Conservation (phyloP, 2,329 filamentous ascomycete genomes). For the Colletotrichum graminicola region DNA sequence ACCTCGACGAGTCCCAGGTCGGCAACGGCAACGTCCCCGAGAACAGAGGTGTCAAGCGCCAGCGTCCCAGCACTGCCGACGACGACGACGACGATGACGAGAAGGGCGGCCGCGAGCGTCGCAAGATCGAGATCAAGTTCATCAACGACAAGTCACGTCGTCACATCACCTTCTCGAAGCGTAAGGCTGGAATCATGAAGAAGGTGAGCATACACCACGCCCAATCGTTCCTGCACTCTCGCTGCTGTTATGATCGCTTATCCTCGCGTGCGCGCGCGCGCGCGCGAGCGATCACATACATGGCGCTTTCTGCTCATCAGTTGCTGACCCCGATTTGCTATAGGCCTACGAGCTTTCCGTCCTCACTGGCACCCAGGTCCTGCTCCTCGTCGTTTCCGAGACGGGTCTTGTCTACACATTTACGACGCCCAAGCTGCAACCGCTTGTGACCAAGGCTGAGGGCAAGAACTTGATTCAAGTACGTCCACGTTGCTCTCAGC, state of each 20-base stretch:
- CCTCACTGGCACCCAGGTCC: slow-evolving; percentile 95
- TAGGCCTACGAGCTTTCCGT: slow-evolving; percentile 98
- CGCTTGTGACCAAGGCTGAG: slow-evolving; percentile 96
- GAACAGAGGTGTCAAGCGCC: slow-evolving; percentile 89
- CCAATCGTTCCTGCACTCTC: neutral
- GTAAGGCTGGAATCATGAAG: slow-evolving; percentile 99
- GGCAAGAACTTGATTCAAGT: slow-evolving; percentile 99
- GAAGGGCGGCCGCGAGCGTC: slow-evolving; percentile 95
- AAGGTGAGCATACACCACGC: slow-evolving; percentile 72
- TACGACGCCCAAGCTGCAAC: slow-evolving; percentile 97
- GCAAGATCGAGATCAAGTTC: slow-evolving; percentile 99
- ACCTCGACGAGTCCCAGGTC: slow-evolving; percentile 79
- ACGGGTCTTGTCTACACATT: slow-evolving; percentile 98
- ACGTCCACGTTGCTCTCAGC: slow-evolving; percentile 59
- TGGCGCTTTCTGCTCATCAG: slow-evolving; percentile 8
- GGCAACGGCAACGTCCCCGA: slow-evolving; percentile 75
- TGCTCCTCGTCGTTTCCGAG: slow-evolving; percentile 96
- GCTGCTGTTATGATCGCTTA: neutral
- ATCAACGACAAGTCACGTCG: slow-evolving; percentile 99
- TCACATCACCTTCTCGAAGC: slow-evolving; percentile 99
- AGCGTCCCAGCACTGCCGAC: slow-evolving; percentile 84
- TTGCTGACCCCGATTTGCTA: slow-evolving; percentile 33
- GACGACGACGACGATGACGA: slow-evolving; percentile 98
- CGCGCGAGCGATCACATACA: neutral
- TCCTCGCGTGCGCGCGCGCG: neutral